Evolutionary conservation across 2,329 filamentous ascomycete genomes (phyloP).

Genomic region (Fusarium oxysporum): DNA sequence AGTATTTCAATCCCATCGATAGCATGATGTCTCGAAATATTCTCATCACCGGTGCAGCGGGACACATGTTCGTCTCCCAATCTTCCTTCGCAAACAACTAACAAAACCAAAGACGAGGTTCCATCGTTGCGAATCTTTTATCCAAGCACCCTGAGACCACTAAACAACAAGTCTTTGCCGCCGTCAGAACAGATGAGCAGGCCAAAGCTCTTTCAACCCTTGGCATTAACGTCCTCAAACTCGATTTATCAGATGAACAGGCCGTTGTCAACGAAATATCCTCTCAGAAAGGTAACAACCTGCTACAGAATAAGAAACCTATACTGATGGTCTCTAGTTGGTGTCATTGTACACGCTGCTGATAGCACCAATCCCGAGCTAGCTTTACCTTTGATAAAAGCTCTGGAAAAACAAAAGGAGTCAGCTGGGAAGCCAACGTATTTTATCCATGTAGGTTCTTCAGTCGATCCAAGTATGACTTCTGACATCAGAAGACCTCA

Average conservation of each 20-base stretch:
- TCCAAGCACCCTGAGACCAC: not conserved
- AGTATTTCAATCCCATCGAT: not conserved
- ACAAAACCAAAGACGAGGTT: not conserved
- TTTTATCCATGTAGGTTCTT: not conserved
- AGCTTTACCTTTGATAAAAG: not conserved
- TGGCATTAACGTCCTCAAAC: not conserved
- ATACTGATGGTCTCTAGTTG: not conserved
- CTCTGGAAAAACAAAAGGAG: not conserved
- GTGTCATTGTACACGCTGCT: not conserved
- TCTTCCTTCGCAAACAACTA: accelerated
- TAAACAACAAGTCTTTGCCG: not conserved
- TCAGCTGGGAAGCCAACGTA: not conserved
- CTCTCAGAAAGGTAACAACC: not conserved
- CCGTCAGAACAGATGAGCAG: not conserved
- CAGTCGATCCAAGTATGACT: too few relatives aligned
- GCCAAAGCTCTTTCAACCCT: not conserved
- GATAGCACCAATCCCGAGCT: not conserved
- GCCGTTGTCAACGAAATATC: not conserved
- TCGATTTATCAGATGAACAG: not conserved
- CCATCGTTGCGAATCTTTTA: not conserved
- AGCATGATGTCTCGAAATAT: not conserved
- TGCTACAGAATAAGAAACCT: too few relatives aligned
- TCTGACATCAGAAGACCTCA: not conserved
- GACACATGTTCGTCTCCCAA: not conserved
- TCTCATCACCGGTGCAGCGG: not conserved